These are phyloP conservation scores for Aureobasidium musti DNA, from an alignment of 2,329 filamentous ascomycete species.

Conservation along the genomic window DNA sequence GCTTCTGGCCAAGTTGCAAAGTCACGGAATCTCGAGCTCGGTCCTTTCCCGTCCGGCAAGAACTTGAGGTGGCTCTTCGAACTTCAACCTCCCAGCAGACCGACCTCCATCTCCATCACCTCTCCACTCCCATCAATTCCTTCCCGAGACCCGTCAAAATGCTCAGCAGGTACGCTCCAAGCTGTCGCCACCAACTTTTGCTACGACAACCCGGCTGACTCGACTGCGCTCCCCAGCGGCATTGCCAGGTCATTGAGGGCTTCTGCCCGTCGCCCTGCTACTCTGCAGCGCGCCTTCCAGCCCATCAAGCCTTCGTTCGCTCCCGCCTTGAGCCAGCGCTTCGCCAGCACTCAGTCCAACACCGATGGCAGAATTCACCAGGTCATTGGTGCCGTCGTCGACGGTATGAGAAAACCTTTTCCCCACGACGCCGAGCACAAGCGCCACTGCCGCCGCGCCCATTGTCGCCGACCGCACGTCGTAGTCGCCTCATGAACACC, in stretches of 20 bases:
- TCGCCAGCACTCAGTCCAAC: conserved; percentile 59
- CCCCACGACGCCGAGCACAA: conserved; percentile 28
- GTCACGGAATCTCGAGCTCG: conserved; percentile 29
- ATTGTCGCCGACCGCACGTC: conserved; percentile 8
- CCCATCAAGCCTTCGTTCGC: conserved; percentile 59
- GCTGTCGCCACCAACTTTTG: conserved; percentile 34
- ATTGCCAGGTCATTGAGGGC: conserved; percentile 66
- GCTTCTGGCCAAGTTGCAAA: conserved; percentile 27
- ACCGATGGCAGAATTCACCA: conserved; percentile 66
- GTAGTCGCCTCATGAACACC: conserved; percentile 9
- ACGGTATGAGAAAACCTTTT: conserved; percentile 65
- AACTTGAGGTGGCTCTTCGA: conserved; percentile 29
- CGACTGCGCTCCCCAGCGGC: conserved; percentile 56
- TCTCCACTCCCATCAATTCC: conserved; percentile 33
- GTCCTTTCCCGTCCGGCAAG: conserved; percentile 29
- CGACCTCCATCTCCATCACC: conserved; percentile 30
- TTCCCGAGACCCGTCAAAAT: conserved; percentile 68
- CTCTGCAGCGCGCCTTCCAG: conserved; percentile 59
- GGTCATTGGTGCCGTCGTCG: conserved; percentile 98
- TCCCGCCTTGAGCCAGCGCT: conserved; percentile 61
- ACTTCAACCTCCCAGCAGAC: conserved; percentile 30
- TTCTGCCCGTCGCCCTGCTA: conserved; percentile 59
- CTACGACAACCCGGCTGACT: conserved; percentile 36
- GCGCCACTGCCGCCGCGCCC: conserved; percentile 24
- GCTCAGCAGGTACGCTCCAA: conserved; percentile 73